Conservation (phyloP, 2,329 filamentous ascomycete genomes). For the Penicillium brevicompactum region DNA sequence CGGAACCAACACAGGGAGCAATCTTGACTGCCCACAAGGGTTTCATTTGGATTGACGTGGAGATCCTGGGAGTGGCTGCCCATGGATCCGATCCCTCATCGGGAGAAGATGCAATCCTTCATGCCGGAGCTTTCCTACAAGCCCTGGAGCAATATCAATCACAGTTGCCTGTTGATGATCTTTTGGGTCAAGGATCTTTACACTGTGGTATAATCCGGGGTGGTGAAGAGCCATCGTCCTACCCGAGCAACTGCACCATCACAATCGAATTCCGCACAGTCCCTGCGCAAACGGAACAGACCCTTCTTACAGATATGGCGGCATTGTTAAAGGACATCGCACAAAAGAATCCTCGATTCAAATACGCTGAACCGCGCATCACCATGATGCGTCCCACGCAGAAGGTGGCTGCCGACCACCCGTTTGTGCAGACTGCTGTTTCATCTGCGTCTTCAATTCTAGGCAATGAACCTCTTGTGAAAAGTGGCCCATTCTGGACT, state of each 20-base stretch:
- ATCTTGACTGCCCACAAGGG: conserved; percentile 55
- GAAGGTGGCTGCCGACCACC: conserved; percentile 44
- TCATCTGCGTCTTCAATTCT: conserved; percentile 31
- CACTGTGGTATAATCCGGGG: conserved; percentile 54
- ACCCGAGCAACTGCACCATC: conserved; percentile 53
- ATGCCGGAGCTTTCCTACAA: conserved; percentile 51
- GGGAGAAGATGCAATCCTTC: conserved; percentile 54
- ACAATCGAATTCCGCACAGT: conserved; percentile 54
- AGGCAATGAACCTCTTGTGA: conserved; percentile 27
- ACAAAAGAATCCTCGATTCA: conserved; percentile 41
- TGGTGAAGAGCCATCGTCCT: conserved; percentile 56
- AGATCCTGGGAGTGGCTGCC: conserved; percentile 38
- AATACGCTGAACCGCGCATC: conserved; percentile 40
- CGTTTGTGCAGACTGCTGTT: conserved; percentile 41
- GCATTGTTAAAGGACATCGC: conserved; percentile 38
- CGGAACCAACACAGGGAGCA: conserved; percentile 50
- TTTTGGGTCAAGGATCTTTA: conserved; percentile 44
- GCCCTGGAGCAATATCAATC: conserved; percentile 48
- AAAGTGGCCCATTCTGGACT: conserved; percentile 50
- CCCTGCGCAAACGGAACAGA: conserved; percentile 44
- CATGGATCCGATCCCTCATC: conserved; percentile 43
- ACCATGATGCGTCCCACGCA: conserved; percentile 49
- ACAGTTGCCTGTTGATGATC: conserved; percentile 37
- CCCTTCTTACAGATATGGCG: conserved; percentile 42
- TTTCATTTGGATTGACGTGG: conserved; percentile 44